Evolutionary conservation across 2,329 filamentous ascomycete species (phyloP), one percentile per base, ranked within the genome.

Genomic region (Phoma herbarum): DNA sequence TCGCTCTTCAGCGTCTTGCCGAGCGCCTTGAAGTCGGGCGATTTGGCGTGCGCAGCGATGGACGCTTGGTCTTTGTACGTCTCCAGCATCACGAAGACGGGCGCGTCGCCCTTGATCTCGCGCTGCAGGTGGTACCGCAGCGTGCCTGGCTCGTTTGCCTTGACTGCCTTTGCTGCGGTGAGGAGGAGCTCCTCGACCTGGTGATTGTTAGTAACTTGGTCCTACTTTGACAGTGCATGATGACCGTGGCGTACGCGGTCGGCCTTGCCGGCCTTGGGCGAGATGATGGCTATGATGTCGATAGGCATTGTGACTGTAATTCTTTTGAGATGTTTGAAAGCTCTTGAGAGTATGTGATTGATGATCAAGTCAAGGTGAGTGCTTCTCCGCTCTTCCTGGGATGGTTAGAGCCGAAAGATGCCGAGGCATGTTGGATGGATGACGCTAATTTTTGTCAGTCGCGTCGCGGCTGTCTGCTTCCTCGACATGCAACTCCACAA

Each of bases 61-160:
- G 72, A 62, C 7, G 66, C 68, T 43, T 70, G 61, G 43, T 75
- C 64, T 44, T 72, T 73, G 59, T 76, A 76, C 72, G 70, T 76
- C 55, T 77, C 75, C 1, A 75, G 58, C 61, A 77, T 69, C 14
- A 76, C 51, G 33, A 76, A 69, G 1, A 60, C 57, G 0, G 73
- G 69, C 18, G 61, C 53, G 42, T 73, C 67, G 14, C 70, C 69
- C 18, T 72, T 68, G 6, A 59, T 63, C 41, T 76, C 68, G 33
- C 68, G 70, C 20, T 73, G 67, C 14, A 77, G 44, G 41, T 74
- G 71, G 49, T 75, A 77, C 8, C 65, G 65, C n/a, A 75, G 61
- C 2, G 70, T 71, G 3, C 71, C 73, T 1, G 74, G 74, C 56
- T 77, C 75, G 2, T 73, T 73, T 3, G 64, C 67, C 45, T 75